Conservation (phyloP, 176 grass and related monocot genomes). For the Pharus latifolius region DNA sequence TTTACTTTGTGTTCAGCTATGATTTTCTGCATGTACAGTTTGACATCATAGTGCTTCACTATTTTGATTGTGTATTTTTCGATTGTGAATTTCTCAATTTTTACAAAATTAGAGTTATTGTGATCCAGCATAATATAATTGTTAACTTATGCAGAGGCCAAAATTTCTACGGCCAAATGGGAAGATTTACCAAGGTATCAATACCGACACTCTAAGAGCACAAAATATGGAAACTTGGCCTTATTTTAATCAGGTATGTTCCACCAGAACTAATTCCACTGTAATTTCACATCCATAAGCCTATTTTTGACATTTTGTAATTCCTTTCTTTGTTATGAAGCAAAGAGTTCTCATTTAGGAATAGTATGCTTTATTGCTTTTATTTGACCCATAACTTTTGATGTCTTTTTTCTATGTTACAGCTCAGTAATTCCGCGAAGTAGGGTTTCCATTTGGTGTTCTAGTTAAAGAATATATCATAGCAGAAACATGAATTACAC, state of each 20-base stretch:
- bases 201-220: conserved; percentile 61
- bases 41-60: too few relatives aligned
- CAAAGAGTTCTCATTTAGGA: neutral
- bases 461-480: neutral
- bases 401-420: neutral
- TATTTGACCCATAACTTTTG: neutral
- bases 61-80: too few relatives aligned
- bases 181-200: conserved; percentile 90
- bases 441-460: neutral
- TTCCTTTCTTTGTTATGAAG: conserved; percentile 19
- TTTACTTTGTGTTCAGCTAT: too few relatives aligned
- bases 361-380: neutral
- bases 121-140: neutral
- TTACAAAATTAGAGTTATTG: too few relatives aligned
- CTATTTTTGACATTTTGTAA: neutral
- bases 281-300: neutral
- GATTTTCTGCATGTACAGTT: too few relatives aligned
- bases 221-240: conserved; percentile 93
- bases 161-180: conserved; percentile 77
- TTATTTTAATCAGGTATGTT: conserved; percentile 83
- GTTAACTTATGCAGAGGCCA: conserved; percentile 51
- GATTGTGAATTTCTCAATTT: too few relatives aligned
- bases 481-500: neutral
- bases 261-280: neutral
- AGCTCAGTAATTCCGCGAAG: neutral